These are phyloP conservation scores for Ascochyta fabae DNA, from an alignment of 2,329 filamentous ascomycete species.

Conservation along the genomic window DNA sequence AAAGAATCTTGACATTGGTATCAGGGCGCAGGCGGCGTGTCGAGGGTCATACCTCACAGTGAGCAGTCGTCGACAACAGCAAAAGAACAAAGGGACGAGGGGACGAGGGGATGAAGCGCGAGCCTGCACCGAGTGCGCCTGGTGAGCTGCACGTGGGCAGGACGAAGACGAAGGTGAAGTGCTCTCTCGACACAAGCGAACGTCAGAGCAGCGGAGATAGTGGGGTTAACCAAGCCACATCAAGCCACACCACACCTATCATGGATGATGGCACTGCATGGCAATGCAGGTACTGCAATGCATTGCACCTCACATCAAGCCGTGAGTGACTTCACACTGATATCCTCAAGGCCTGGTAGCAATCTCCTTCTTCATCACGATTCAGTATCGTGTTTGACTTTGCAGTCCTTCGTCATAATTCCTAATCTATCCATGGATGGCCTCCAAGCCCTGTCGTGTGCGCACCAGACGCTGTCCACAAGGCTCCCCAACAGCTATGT, in stretches of 20 bases:
- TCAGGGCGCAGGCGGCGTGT: too few species aligned
- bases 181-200: constrained; percentile 22
- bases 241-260: background rate
- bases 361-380: background rate
- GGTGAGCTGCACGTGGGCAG: background rate
- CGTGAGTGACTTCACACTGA: background rate
- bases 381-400: constrained; percentile 8
- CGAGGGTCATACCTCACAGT: too few species aligned
- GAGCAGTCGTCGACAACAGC: too few species aligned
- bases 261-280: too few species aligned
- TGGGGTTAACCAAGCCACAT: constrained; percentile 5
- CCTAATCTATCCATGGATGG: background rate
- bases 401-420: constrained; percentile 7
- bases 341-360: too few species aligned
- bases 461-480: constrained; percentile 20
- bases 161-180: constrained; percentile 15
- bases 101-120: background rate
- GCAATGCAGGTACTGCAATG: too few species aligned
- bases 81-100: too few species aligned
- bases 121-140: background rate
- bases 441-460: constrained; percentile 1
- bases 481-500: constrained; percentile 24
- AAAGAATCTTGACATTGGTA: too few species aligned
- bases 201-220: constrained; percentile 23
- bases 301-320: too few species aligned